Base-by-base conservation (phyloP, 2,329 filamentous ascomycete genomes). In the Tolypocladium capitatum region DNA sequence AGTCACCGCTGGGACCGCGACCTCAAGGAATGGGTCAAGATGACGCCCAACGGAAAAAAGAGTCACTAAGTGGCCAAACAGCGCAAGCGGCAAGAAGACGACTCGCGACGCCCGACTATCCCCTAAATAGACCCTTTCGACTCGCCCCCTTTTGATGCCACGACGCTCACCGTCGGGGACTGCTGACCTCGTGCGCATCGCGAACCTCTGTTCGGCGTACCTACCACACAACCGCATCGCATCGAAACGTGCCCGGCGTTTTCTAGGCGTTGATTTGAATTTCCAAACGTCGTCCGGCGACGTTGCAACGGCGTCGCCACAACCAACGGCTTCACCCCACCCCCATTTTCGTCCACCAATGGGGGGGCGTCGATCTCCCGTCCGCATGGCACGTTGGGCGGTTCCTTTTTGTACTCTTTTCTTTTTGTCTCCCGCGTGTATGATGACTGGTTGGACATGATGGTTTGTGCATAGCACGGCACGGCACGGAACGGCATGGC, bases 1-100 rank as follows among this genome's bases (percentile, higher is more conserved):
- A 83, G 81, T 21, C 81, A 85, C 59, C 64, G 62, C 32, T 85
- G 81, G 80, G 64, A 76, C 41, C 65, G 74, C 4, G 68, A 75
- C 24, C 61, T 68, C 41, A 80, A 78, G 57, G 71, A 78, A 54
- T 84, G 81, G 81, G 60, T 80, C 34, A 75, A 71, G 57, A 63
- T 63, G 49, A 54, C 55, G 47, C 59, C 58, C 38, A n/a, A n/a
- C n/a, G 57, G 60, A 7, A 56, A 61, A 28, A 48, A 55, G 34
- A 48, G 57, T 8, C 51, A 55, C 11, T 51, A 55, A 24, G 53
- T 51, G 2, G 61, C 60, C 32, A 41, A 46, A 10, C 56, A 62
- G 48, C 55, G 55, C 45, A 62, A 62, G 45, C 47, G 54, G 31
- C 49, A 53, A 10, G 58, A 61, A 61, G 13, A 50, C 55, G 32